Conservation (phyloP, 768 basidiomycete species). For the Lyophyllum shimeji region DNA sequence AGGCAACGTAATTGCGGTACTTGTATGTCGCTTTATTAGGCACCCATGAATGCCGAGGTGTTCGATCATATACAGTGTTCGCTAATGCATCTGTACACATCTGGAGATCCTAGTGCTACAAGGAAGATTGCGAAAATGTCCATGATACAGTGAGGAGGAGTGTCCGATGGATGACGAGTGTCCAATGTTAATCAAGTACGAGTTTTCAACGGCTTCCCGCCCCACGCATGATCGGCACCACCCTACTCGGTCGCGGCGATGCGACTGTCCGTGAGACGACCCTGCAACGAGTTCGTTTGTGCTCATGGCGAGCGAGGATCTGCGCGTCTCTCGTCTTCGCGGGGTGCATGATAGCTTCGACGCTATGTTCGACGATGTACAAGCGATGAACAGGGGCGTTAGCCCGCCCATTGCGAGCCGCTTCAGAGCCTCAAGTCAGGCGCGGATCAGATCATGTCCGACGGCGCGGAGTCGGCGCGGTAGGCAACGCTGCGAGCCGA, state of each 20-base stretch:
- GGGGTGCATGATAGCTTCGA: no score
- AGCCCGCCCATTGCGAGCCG: background rate
- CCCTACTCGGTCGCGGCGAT: background rate
- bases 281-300: background rate
- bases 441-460: background rate
- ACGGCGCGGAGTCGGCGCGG: background rate
- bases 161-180: background rate
- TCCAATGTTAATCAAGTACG: background rate
- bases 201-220: background rate
- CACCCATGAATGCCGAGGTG: background rate
- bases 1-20: no score
- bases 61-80: background rate
- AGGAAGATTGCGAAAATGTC: background rate
- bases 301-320: background rate
- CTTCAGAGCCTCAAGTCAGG: background rate
- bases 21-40: no score
- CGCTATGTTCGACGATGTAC: no score
- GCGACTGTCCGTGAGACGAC: background rate
- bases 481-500: background rate
- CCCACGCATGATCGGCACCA: background rate
- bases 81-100: background rate
- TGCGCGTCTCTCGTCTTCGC: background rate
- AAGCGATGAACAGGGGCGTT: no score
- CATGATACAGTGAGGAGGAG: background rate
- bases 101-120: slow-evolving; percentile 1